phyloP scores from a whole-genome alignment of 805 yeast species.

The Cyberlindnera samutprakarnensis region DNA sequence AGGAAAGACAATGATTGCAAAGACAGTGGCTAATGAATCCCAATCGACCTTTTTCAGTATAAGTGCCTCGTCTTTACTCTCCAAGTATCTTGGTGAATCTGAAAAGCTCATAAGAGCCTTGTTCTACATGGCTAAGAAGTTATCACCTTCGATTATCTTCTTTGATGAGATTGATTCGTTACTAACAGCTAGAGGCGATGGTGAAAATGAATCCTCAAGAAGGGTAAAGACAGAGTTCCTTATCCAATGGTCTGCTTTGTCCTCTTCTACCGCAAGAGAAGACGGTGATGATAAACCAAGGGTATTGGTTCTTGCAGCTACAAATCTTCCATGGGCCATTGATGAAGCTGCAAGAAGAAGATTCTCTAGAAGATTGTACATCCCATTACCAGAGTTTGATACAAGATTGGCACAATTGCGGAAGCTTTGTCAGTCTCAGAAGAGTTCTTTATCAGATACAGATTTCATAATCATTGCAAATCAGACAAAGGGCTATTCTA shows the following conservation, averaged over 20 bases:
- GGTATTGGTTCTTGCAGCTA: slow-evolving; percentile 88
- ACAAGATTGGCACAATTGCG: slow-evolving; percentile 68
- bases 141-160: slow-evolving; percentile 90
- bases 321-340: slow-evolving; percentile 93
- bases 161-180: slow-evolving; percentile 95
- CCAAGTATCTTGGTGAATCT: slow-evolving; percentile 85
- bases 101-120: slow-evolving; percentile 89
- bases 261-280: slow-evolving; percentile 67
- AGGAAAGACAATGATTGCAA: slow-evolving; percentile 94
- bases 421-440: slow-evolving; percentile 63
- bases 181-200: slow-evolving; percentile 67
- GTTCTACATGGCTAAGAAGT: slow-evolving; percentile 72
- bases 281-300: slow-evolving; percentile 31
- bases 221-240: slow-evolving; percentile 89
- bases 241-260: slow-evolving; percentile 87
- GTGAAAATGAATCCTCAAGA: slow-evolving; percentile 81
- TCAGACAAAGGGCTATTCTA: slow-evolving; percentile 80
- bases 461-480: slow-evolving; percentile 56
- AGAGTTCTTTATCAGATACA: slow-evolving; percentile 54
- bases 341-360: slow-evolving; percentile 96
- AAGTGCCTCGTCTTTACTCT: slow-evolving; percentile 82
- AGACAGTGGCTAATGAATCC: slow-evolving; percentile 95
- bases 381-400: slow-evolving; percentile 86
- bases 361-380: slow-evolving; percentile 85
- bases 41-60: slow-evolving; percentile 88